Evolutionary conservation across 495 filamentous ascomycete genomes (phyloP), one percentile per base, ranked within the genome.

Genomic region (Penicillium pancosmium): DNA sequence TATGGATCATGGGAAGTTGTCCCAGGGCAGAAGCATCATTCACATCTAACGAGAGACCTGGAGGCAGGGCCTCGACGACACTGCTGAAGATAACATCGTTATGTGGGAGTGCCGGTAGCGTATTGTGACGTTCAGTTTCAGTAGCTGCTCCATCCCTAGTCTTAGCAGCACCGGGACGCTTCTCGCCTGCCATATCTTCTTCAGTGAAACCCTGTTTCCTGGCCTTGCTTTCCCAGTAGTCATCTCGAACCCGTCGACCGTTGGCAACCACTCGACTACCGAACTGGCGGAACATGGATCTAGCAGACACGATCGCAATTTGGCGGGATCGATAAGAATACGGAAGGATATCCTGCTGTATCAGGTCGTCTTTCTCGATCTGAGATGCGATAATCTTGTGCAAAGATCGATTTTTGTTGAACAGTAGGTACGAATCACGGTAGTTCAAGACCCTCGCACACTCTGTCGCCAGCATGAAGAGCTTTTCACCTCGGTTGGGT

Each of bases 281-380:
- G 69, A 99, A 99, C 73, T 99, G 94, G 16, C 94, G 88, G 71
- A 98, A 99, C 94, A 99, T 99, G 48, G 94, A 97, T 60, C 90
- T 87, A n/a, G 94, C 94, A 4, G 94, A 97, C 31, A 99, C 94
- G 57, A 99, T 98, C 25, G 94, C 95, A 58, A 98, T 99, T 74
- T 99, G 94, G 41, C 94, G 88, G 7, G 94, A 99, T 19, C 95
- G 86, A 67, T 99, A 99, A 21, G 94, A 98, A 74, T 98, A 99
- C 0, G 95, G 95, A 31, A 99, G 77, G 53, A 98, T 92, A 66
- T 97, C 94, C 73, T 98, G 92, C 55, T 87, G 80, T 36, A 99
- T 97, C 7, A 99, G 78, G 70, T 98, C 92, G 66, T 98, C 94
- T 77, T 98, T 99, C 73, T 99, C 94, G 5, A 87, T 76, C 74